Base-by-base conservation (phyloP, 306 rosid genomes). In the Canavalia gladiata region DNA sequence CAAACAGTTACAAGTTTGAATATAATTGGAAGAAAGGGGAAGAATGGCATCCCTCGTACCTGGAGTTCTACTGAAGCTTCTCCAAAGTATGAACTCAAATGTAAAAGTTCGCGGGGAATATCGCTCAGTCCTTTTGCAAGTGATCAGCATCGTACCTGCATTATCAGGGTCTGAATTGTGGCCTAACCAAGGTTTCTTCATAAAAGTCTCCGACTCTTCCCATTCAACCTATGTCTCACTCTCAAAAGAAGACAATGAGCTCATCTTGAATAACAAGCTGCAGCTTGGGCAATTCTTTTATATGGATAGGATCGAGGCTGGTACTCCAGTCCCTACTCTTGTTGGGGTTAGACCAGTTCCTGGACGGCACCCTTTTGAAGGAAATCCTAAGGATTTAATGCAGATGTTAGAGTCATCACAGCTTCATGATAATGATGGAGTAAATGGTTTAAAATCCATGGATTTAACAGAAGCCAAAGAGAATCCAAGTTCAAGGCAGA, bases 251-350 rank as follows among this genome's bases (percentile, higher is more conserved):
- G 97, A 89, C 90, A 90, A 84, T 66, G 99, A 95, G 62, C 88
- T 93, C 62, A 93, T 95, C 82, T 50, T 93, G 91, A 95, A 90
- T 73, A 93, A 93, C 70, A 86, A 90, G 86, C 77, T 95, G 55
- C 97, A 93, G 88, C 97, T 95, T 3, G 99, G 98, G 10, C 98
- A 95, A 63, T 95, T 91, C 91, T 91, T 93, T 86, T 93, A 93
- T 65, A 93, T 90, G 25, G 97, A 93, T 50, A 85, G 68, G 75
- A 82, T 95, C 68, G 89, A 88, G 56, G 78, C 88, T 0, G 92
- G 96, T 52, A 88, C 86, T 60, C 99, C 95, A 0, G 98, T 95
- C 68, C 98, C 99, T 1, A 68, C 81, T 83, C 97, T 93, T 84
- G 79, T 88, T 9, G 91, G 93, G 75, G 88, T 89, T 82, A 86